Conservation (phyloP, 441 rosid genomes). For the Populus tomentosa region DNA sequence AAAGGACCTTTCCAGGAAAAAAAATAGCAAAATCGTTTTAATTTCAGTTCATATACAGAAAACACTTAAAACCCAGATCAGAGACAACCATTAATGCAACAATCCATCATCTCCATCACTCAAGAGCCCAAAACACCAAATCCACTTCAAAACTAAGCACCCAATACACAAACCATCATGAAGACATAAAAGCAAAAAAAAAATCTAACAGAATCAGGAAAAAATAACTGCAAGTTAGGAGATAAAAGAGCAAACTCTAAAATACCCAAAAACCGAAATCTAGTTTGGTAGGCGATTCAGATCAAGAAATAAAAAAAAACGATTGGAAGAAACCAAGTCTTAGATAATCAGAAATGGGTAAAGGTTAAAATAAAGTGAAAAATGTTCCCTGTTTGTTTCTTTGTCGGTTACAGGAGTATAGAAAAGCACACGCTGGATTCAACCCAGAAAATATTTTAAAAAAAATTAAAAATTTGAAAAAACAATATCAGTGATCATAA, state of each 20-base stretch:
- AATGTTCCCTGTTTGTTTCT: neutral
- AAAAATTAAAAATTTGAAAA: neutral
- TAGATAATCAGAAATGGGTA: neutral
- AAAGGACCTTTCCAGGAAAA: neutral
- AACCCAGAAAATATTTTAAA: neutral
- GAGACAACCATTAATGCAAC: neutral
- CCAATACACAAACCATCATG: neutral
- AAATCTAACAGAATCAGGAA: neutral
- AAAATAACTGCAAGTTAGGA: neutral
- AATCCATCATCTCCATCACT: neutral
- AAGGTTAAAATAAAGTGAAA: neutral
- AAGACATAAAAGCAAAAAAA: neutral
- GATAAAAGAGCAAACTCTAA: neutral
- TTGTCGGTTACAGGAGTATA: neutral
- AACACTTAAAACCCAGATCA: neutral
- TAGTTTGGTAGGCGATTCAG: neutral
- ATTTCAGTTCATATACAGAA: neutral
- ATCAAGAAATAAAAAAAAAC: neutral
- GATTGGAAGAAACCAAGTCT: neutral
- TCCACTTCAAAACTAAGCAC: neutral
- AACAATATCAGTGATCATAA: neutral
- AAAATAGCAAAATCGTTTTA: neutral
- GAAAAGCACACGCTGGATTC: neutral
- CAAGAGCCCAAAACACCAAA: neutral
- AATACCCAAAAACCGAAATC: neutral